phyloP scores from a whole-genome alignment of 2,329 filamentous ascomycete genomes.

The Cladosporium phlei region DNA sequence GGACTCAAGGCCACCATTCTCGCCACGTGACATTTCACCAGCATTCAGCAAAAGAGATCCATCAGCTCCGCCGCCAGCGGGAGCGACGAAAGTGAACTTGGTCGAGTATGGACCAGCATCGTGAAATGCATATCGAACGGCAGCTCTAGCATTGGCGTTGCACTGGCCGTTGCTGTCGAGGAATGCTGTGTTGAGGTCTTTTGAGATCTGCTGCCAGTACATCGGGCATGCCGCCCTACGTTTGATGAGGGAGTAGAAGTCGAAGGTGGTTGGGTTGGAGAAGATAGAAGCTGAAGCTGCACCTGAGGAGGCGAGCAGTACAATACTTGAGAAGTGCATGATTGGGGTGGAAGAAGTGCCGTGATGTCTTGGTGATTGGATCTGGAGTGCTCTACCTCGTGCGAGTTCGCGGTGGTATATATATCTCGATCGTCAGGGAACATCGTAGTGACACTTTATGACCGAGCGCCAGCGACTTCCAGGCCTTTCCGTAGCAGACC shows the following conservation, averaged over 20 bases:
- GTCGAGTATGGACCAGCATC: conserved; percentile 21
- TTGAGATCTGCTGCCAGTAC: conserved; percentile 9
- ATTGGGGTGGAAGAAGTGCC: not conserved
- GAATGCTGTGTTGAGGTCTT: conserved; percentile 18
- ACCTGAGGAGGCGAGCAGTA: conserved; percentile 2
- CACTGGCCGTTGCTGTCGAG: conserved; percentile 25
- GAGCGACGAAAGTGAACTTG: conserved; percentile 19
- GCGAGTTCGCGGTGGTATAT: no score
- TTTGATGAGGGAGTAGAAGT: conserved; percentile 2
- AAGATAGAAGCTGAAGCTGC: not conserved
- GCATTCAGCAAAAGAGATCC: conserved; percentile 37
- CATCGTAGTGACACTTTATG: no score
- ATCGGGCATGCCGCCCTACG: conserved; percentile 1
- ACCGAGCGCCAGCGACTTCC: no score
- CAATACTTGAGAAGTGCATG: conserved; percentile 1
- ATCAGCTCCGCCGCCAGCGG: conserved; percentile 35
- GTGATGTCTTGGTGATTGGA: not conserved
- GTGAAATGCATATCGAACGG: conserved; percentile 34
- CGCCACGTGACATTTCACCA: conserved; percentile 32
- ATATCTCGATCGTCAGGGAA: no score
- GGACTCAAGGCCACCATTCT: conserved; percentile 44
- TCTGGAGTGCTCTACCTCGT: no score
- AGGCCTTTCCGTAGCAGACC: no score
- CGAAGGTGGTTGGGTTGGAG: not conserved
- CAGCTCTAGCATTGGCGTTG: conserved; percentile 30